Percentiles rank a stretch among this genome's conserved stretches.
Conservation (phyloP, 2,329 filamentous ascomycete genomes). For the Sphaerulina vaccinii region DNA sequence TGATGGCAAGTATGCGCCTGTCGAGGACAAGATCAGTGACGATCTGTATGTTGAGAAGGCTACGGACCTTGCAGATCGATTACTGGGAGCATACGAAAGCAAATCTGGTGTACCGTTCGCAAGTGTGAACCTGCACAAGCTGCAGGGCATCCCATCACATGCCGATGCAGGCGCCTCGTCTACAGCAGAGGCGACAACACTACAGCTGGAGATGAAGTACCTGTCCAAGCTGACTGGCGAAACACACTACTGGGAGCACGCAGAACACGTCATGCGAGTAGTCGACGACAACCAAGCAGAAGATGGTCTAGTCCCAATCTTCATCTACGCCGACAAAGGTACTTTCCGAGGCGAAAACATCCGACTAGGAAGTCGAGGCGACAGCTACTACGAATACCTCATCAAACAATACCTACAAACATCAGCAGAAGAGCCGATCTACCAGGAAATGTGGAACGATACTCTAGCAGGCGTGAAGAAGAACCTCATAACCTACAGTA, state of each 20-base stretch:
- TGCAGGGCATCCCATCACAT: conserved; percentile 75
- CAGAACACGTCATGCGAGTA: conserved; percentile 86
- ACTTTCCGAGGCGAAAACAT: conserved; percentile 82
- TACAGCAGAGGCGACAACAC: conserved; percentile 85
- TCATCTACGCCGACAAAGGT: conserved; percentile 75
- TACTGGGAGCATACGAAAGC: conserved; percentile 85
- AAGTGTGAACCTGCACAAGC: conserved; percentile 81
- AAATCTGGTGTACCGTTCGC: conserved; percentile 83
- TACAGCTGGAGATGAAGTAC: conserved; percentile 98
- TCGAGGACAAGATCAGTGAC: conserved; percentile 71
- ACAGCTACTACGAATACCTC: conserved; percentile 98
- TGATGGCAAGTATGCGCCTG: conserved; percentile 70
- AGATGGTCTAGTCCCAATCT: conserved; percentile 89
- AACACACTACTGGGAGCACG: conserved; percentile 85
- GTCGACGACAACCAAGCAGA: conserved; percentile 76
- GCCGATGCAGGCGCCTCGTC: conserved; percentile 84
- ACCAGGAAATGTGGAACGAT: conserved; percentile 91
- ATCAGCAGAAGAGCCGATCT: conserved; percentile 77
- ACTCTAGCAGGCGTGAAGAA: conserved; percentile 81
- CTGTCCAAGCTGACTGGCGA: conserved; percentile 92
- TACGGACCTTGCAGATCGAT: conserved; percentile 82
- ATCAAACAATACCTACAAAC: conserved; percentile 99
- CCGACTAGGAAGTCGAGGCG: conserved; percentile 85
- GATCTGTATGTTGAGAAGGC: conserved; percentile 96
- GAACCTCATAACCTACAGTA: conserved; percentile 86